Evolutionary conservation across 441 rosid species (phyloP), one percentile per base, ranked within the genome.

Genomic region (Flueggea neowawraea): DNA sequence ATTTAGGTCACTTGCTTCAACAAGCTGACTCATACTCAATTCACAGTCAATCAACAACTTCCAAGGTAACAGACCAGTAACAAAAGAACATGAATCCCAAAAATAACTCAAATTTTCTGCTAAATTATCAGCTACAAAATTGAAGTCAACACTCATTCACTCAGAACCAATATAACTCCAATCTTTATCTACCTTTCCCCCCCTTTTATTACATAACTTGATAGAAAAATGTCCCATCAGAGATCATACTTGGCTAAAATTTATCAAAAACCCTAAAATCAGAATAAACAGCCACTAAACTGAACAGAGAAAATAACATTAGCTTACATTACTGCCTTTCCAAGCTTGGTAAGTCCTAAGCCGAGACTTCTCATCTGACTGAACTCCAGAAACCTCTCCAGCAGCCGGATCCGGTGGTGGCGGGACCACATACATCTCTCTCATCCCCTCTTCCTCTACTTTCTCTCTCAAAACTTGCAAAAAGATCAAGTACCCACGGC

Each of bases 241-340:
- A n/a, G 17, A 43, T 41, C 44, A 44, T 36, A 3, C 41, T 5
- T 5, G 9, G 41, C 41, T 5, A 36, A 36, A 36, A 36, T 8
- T 36, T 22, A 22, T 22, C 28, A 22, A 36, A 36, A 36, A 5
- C 41, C 9, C 41, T 36, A 36, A 36, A 36, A 8, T 5, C 14
- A 58, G 54, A 31, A 44, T 5, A 33, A 39, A 8, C 48, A 61
- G 31, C n/a, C 22, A 16, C 31, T 2, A 57, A 56, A 32, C 28
- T 6, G 12, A 56, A 39, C 61, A 22, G 44, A 54, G 57, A 47
- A 67, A 44, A 57, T 44, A 12, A 60, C 31, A 4, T 39, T 32
- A 56, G 66, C 88, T 86, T 72, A 90, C 97, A 78, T 93, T 90
- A 64, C 84, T 86, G 62, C 90, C 97, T 82, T 90, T 86, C 98